Percentiles rank a stretch among this genome's conserved stretches.
phyloP scores from a whole-genome alignment of 768 basidiomycete genomes.

The Lactarius quietus region DNA sequence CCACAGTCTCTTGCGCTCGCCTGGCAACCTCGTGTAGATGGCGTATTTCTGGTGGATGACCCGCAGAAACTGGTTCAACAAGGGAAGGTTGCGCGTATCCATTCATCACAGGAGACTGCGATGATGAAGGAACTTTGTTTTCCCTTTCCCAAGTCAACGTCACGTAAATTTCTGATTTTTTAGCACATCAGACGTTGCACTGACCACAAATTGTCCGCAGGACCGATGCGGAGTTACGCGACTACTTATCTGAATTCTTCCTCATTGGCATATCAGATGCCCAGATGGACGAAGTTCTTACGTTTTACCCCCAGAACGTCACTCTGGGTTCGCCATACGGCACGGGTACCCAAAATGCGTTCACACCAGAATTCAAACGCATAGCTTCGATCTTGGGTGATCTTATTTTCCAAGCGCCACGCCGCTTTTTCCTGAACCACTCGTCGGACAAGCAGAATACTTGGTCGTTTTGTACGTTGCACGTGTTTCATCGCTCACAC shows the following conservation, averaged over 20 bases:
- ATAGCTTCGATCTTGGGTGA: conserved; percentile 40
- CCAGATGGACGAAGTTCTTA: conserved; percentile 17
- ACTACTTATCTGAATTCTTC: conserved; percentile 17
- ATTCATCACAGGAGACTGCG: conserved; percentile 31
- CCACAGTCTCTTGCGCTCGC: conserved; percentile 30
- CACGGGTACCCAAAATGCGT: conserved; percentile 25
- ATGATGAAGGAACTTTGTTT: conserved; percentile 31
- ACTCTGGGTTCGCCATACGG: conserved; percentile 32
- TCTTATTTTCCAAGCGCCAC: conserved; percentile 34
- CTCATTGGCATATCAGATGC: conserved; percentile 10
- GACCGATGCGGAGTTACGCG: conserved; percentile 19
- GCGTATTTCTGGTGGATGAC: conserved; percentile 36
- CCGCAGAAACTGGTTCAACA: conserved; percentile 34
- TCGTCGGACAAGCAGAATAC: conserved; percentile 33
- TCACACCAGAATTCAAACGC: conserved; percentile 40
- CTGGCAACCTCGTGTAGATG: conserved; percentile 41
- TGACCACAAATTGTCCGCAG: conserved; percentile 2
- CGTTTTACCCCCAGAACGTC: conserved; percentile 19
- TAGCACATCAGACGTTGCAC: background rate
- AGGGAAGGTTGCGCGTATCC: conserved; percentile 35
- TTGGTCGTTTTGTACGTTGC: conserved; percentile 36
- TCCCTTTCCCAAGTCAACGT: conserved; percentile 29
- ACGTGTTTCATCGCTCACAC: background rate
- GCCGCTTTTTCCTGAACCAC: conserved; percentile 36
- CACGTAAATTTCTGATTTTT: conserved; percentile 23